phyloP scores from a whole-genome alignment of 2,329 filamentous ascomycete genomes.

The Teratosphaeria destructans region DNA sequence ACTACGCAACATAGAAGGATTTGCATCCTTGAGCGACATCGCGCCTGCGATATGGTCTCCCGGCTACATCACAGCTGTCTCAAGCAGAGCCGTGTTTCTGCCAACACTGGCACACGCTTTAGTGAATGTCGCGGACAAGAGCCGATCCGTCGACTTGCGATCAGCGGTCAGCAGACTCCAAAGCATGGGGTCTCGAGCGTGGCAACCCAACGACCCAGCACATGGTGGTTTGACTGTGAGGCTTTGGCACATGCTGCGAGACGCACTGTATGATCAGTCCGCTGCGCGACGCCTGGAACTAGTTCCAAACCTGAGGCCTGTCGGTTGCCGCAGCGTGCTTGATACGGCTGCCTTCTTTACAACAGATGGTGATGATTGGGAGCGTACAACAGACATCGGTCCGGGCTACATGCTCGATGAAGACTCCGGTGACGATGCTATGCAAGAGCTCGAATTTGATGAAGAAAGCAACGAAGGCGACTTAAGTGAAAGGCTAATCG shows the following conservation, averaged over 20 bases:
- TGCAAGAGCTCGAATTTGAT: neutral
- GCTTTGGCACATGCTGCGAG: conserved; percentile 3
- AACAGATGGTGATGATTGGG: neutral
- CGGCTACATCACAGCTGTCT: conserved; percentile 24
- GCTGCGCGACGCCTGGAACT: neutral
- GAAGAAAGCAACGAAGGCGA: neutral
- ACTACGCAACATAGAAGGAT: conserved; percentile 24
- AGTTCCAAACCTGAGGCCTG: neutral
- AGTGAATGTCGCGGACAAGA: conserved; percentile 1
- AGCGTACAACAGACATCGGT: neutral
- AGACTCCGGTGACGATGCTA: neutral
- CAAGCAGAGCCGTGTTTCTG: conserved; percentile 24
- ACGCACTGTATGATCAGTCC: neutral
- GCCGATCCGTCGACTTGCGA: conserved; percentile 1
- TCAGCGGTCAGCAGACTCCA: neutral
- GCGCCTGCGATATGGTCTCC: conserved; percentile 32
- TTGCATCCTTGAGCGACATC: conserved; percentile 11
- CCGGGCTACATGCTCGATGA: neutral
- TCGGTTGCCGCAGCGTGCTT: neutral
- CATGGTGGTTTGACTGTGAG: neutral
- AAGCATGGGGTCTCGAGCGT: neutral
- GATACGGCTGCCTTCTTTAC: neutral
- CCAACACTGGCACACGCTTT: conserved; percentile 30
- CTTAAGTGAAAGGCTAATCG: neutral
- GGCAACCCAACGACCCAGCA: neutral